Base-by-base conservation (phyloP, 768 basidiomycete species). In the Auriscalpium microsporum region DNA sequence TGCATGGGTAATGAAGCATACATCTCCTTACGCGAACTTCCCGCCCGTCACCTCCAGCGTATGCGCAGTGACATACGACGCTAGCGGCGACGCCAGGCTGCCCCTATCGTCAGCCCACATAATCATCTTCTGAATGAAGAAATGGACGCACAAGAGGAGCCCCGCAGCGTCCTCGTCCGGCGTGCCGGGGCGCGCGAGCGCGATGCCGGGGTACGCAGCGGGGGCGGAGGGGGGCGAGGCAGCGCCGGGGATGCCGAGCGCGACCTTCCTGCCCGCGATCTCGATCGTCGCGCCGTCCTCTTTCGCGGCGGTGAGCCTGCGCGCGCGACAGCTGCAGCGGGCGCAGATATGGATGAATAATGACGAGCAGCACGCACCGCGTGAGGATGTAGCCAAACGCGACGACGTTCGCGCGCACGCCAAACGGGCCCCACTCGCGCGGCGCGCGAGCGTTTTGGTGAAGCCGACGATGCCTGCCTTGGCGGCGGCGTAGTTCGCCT, bases 1-100 rank as follows among this genome's bases (percentile, higher is more conserved):
- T 21, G 21, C 21, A 21, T 21, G 21, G 21, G 21, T 21, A 21
- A 21, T 21, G 1, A 21, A 21, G 21, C 3, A 21, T 21, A 21
- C 21, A 21, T 21, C 21, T 21, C 21, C 21, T 21, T 21, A 21
- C 21, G 21, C 21, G 21, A 21, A 21, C 21, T 21, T 21, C 21
- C 90, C 90, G 36, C 90, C 90, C 38, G 90, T 91, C 19, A 88
- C 86, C 68, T 90, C 88, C 53, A 92, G 73, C 14, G 87, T 90
- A 69, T 91, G 90, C 8, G 90, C 90, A 47, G 78, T 81, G 53
- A 93, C 84, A 65, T 87, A 93, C 3, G 84, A 81, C 13, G 88
- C 86, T 21, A 93, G 72, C 10, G 87, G 87, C 13, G 86, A 89
- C 0, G 81, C 82, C 59, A 92, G 74, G 78, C 87, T 89, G 52